phyloP scores from a whole-genome alignment of 768 basidiomycete species.

The Boletus reticulatus region DNA sequence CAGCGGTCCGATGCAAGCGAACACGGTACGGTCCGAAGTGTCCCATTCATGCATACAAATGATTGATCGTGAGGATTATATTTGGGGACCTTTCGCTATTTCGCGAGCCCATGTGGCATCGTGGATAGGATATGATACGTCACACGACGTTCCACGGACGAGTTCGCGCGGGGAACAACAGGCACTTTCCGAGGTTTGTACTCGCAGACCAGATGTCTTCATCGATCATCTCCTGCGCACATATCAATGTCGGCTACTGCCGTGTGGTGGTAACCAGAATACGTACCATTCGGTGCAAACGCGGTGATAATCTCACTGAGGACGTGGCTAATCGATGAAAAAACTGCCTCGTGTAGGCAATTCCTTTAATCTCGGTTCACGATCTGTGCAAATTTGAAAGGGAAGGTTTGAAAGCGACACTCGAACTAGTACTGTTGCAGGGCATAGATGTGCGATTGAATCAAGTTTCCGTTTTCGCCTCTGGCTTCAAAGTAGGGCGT shows the following conservation, averaged over 20 bases:
- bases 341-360: neutral
- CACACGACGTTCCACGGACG: slow-evolving; percentile 4
- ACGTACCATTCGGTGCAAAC: neutral
- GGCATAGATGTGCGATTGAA: neutral
- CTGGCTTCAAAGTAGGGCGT: neutral
- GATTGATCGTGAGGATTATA: neutral
- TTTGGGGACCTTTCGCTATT: neutral
- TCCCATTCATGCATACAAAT: neutral
- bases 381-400: neutral
- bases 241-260: neutral
- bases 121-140: neutral
- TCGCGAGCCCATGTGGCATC: neutral
- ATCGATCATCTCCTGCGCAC: neutral
- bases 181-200: neutral
- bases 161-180: neutral
- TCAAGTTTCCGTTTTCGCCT: neutral
- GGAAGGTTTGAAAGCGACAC: neutral
- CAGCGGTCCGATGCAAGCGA: neutral
- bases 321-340: slow-evolving; percentile 3
- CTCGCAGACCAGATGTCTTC: neutral
- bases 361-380: neutral
- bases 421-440: neutral
- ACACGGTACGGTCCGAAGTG: neutral
- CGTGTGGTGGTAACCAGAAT: neutral
- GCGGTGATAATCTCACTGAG: slow-evolving; percentile 1